phyloP scores from a whole-genome alignment of 805 yeast genomes.

The Wickerhamomyces silvicola region DNA sequence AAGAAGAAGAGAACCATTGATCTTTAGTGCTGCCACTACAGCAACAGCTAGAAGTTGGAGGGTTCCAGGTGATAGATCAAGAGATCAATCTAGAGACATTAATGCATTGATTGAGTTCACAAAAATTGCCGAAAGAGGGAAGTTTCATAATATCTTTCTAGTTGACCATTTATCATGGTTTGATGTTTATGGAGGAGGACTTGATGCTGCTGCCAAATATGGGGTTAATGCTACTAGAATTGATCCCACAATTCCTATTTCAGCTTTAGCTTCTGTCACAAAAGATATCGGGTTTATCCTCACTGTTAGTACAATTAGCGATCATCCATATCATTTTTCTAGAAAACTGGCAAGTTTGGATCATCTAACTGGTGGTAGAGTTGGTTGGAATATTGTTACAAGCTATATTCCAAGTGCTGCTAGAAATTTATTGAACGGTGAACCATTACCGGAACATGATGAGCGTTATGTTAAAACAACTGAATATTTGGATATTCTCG shows the following conservation, averaged over 20 bases:
- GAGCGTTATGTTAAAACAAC: no score
- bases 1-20: not conserved
- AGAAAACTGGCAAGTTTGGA: no score
- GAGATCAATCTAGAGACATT: not conserved
- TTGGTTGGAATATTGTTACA: no score
- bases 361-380: no score
- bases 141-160: constrained; percentile 11
- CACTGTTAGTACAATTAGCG: no score
- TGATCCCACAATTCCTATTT: constrained; percentile 27
- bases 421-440: no score
- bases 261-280: constrained; percentile 33
- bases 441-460: no score
- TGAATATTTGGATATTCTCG: no score
- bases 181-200: constrained; percentile 27
- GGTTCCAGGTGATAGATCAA: not conserved
- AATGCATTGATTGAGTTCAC: constrained; percentile 25
- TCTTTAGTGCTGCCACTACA: not conserved
- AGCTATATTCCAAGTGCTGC: no score
- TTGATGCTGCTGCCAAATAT: constrained; percentile 7
- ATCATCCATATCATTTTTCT: no score
- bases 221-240: constrained; percentile 22
- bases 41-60: not conserved
- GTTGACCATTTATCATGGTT: constrained; percentile 33
- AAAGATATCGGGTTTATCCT: constrained; percentile 28
- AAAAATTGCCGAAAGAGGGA: constrained; percentile 20